phyloP scores from a whole-genome alignment of 768 basidiomycete genomes.

The Trametes sanguinea region DNA sequence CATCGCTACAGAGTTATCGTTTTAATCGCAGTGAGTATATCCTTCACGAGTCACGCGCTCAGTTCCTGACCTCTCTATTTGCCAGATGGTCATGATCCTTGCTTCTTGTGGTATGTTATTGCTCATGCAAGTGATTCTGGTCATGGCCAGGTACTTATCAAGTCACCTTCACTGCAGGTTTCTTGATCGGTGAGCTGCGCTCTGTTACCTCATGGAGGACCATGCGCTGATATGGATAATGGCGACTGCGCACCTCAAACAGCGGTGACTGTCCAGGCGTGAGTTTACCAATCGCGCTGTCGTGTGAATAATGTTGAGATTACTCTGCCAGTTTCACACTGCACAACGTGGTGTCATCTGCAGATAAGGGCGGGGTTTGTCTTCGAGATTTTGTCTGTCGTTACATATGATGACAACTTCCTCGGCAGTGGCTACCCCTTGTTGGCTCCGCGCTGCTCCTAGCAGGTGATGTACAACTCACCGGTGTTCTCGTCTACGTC shows the following conservation, averaged over 20 bases:
- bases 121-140: not conserved
- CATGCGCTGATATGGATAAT: not conserved
- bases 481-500: conserved; percentile 1
- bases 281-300: not conserved
- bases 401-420: not conserved
- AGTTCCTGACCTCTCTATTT: not conserved
- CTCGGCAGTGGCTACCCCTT: not conserved
- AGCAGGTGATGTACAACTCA: not conserved
- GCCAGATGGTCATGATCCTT: conserved; percentile 1
- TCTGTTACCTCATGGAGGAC: too few relatives aligned
- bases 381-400: not conserved
- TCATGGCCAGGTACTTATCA: not conserved
- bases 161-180: not conserved
- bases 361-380: not conserved
- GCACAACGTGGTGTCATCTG: not conserved
- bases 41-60: not conserved
- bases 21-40: not conserved
- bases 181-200: not conserved
- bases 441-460: not conserved
- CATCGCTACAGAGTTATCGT: not conserved
- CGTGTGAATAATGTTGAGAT: too few relatives aligned
- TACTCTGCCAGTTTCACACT: not conserved
- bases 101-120: not conserved
- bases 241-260: not conserved
- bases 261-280: not conserved